Base-by-base conservation (phyloP, 2,329 filamentous ascomycete species). In the Aspergillus glaucus region DNA sequence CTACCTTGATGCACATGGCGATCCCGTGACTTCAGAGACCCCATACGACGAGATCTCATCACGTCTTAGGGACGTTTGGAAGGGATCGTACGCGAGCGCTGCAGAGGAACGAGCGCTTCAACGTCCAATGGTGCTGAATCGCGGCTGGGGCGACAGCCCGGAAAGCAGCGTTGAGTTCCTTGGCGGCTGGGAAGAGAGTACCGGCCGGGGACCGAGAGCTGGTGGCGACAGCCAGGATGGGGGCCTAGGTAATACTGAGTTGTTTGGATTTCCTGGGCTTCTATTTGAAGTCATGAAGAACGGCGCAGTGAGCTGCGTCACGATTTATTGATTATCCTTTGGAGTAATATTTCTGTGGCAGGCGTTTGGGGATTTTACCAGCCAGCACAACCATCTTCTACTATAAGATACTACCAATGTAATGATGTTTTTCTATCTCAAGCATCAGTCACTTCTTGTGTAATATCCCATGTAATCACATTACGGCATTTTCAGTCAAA, bases 211-310 rank as follows among this genome's bases (percentile, higher is more conserved):
- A 61, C 65, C 55, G 60, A 63, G 70, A 75, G 60, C 68, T 68
- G 62, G 59, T 70, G 55, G 69, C 67, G 59, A 60, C 48, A 59
- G 54, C 26, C 72, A 71, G 12, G 73, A 77, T 58, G 65, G 81
- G 70, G 71, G 79, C 69, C 67, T 85, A 52, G 82, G 81, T 17
- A 86, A 85, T 48, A 95, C 91, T 14, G 92, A 91, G 53, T 71
- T 98, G 24, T 97, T 89, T 72, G 91, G 92, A 1, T 96, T 96
- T 62, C 92, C 93, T 0, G 92, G 93, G 0, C 73, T 97, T 68
- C 82, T 96, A 43, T 97, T 98, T 72, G 93, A 98, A 71, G 92
- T 98, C 24, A 71, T 97, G 67, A 91, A 88, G 81, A 96, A 95
- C 63, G 90, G 88, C 3, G 85, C 83, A 52, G 87, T 98, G 21